These are phyloP conservation scores for Zychaea mexicana DNA, from an alignment of 371 early-diverging fungal species.

Conservation along the genomic window DNA sequence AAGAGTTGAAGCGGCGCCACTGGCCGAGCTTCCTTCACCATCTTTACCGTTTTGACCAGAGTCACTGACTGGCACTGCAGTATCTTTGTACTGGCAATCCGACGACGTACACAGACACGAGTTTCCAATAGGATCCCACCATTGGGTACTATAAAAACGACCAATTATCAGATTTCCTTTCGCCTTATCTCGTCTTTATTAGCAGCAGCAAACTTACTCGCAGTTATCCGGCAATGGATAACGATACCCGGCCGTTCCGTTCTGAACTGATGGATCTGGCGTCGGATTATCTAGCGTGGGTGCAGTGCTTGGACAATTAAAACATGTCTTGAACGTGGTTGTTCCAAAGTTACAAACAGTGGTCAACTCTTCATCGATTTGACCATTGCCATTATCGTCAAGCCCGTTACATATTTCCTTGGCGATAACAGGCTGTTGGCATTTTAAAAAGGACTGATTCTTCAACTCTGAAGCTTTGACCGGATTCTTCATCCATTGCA, in stretches of 20 bases:
- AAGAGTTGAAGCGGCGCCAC: neutral
- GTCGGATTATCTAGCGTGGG: conserved; percentile 59
- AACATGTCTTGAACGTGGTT: conserved; percentile 64
- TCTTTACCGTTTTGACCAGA: neutral
- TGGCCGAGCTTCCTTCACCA: neutral
- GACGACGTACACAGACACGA: conserved; percentile 53
- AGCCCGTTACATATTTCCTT: conserved; percentile 76
- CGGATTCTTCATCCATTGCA: conserved; percentile 68
- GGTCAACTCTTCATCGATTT: conserved; percentile 45
- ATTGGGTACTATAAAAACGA: conserved; percentile 47
- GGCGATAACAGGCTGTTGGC: conserved; percentile 55
- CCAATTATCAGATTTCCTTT: no score
- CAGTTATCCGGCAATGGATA: conserved; percentile 59
- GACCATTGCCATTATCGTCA: conserved; percentile 56
- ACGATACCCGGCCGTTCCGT: conserved; percentile 50
- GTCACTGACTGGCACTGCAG: conserved; percentile 28
- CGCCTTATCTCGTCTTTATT: neutral
- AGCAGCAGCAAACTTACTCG: conserved; percentile 43
- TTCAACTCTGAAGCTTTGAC: conserved; percentile 62
- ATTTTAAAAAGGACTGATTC: conserved; percentile 58
- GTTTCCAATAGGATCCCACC: conserved; percentile 73
- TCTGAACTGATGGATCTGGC: conserved; percentile 46
- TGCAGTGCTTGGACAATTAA: conserved; percentile 58
- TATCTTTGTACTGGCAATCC: conserved; percentile 50
- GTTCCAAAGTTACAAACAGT: conserved; percentile 57